Base-by-base conservation (phyloP, 2,329 filamentous ascomycete species). In the Aureobasidium sp. region DNA sequence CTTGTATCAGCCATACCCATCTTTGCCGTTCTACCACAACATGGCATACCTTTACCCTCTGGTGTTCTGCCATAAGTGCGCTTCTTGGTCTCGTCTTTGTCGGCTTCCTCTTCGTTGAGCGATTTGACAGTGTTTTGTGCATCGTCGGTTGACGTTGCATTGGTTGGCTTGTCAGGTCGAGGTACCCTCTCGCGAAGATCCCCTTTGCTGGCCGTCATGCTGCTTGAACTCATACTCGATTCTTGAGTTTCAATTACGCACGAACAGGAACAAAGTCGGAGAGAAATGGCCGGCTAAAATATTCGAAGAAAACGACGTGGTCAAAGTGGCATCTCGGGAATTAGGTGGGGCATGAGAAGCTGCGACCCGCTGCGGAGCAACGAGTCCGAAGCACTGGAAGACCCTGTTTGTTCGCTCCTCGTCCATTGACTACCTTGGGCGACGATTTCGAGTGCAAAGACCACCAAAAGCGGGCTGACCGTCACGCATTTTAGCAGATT, bases 21-120 rank as follows among this genome's bases (percentile, higher is more conserved):
- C 9, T n/a, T 36, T n/a, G 4, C 11, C 20, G 29, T 27, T 27
- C 25, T 45, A 31, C 37, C 25, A 20, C 36, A n/a, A 37, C 20
- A 61, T 66, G 61, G 81, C 89, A 76, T 83, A 97, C 93, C 86
- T 77, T 85, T 95, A 70, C 93, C 93, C 77, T 92, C 89, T 34
- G 90, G 90, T 15, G 93, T 97, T 67, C 92, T 87, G 62, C 93
- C 93, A 80, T 89, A 96, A 0, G 91, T 96, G 80, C 90, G 93
- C 73, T 85, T 86, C 65, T 82, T 77, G 65, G 82, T 81, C 64
- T 80, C 78, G 66, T 76, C 70, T 65, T 80, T 78, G 67, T 77
- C 73, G 3, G 72, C 68, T 68, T 81, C 78, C 63, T 76, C 69
- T 64, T 80, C 76, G 64, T 82, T 82, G 66, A 82, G 70, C 66